Conservation (phyloP, 148 eudicot genomes). For the Gaultheria prostrata region DNA sequence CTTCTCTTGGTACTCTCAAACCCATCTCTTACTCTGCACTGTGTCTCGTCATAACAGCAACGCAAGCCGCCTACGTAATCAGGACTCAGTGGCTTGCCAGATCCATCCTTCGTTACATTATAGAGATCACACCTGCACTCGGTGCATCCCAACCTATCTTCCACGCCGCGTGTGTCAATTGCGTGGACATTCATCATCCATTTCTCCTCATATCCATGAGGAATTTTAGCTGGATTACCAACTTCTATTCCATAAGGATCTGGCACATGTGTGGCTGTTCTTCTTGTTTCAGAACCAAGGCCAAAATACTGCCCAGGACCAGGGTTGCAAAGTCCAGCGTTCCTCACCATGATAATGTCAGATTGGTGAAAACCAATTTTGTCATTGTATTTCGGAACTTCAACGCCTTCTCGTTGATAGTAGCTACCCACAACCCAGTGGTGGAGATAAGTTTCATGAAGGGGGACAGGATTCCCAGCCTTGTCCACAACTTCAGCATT, state of each 20-base stretch:
- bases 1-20: slow-evolving; percentile 42
- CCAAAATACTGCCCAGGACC: slow-evolving; percentile 70
- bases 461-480: slow-evolving; percentile 62
- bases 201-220: slow-evolving; percentile 73
- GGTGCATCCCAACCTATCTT: slow-evolving; percentile 69
- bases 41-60: slow-evolving; percentile 73
- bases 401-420: slow-evolving; percentile 45
- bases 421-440: slow-evolving; percentile 76
- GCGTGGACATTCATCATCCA: slow-evolving; percentile 90
- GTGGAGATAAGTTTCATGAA: slow-evolving; percentile 84
- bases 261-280: slow-evolving; percentile 65
- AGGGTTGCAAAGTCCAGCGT: slow-evolving; percentile 48
- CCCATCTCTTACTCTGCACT: slow-evolving; percentile 57
- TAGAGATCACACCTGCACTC: slow-evolving; percentile 90
- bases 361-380: slow-evolving; percentile 19
- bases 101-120: slow-evolving; percentile 53
- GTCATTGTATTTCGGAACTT: slow-evolving; percentile 19
- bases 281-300: slow-evolving; percentile 86
- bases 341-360: slow-evolving; percentile 35
- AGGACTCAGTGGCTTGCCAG: slow-evolving; percentile 40
- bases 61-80: slow-evolving; percentile 68
- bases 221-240: slow-evolving; percentile 63
- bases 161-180: slow-evolving; percentile 78
- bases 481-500: slow-evolving; percentile 89
- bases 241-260: slow-evolving; percentile 83